Evolutionary conservation across 2,329 filamentous ascomycete species (phyloP).

Genomic region (Byssoonygena ceratinophila): DNA sequence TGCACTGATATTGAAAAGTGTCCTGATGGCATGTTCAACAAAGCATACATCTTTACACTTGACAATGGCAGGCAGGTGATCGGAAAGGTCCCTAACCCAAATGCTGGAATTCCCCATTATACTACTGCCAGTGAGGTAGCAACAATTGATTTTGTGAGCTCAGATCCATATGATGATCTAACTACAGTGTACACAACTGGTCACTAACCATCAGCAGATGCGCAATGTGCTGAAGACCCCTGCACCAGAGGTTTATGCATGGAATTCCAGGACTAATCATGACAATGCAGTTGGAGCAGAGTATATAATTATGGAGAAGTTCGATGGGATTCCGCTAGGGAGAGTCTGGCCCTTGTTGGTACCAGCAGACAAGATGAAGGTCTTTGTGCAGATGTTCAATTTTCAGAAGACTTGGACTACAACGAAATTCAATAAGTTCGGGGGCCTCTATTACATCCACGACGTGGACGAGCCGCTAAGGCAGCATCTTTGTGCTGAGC

Average conservation of each 20-base stretch:
- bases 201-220: conserved; percentile 12
- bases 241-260: conserved; percentile 6
- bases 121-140: conserved; percentile 5
- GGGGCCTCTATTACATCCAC: conserved; percentile 11
- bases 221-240: conserved; percentile 18
- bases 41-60: conserved; percentile 25
- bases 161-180: neutral
- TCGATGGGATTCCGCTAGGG: neutral
- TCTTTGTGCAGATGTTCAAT: conserved; percentile 22
- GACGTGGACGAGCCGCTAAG: neutral
- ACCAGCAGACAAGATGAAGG: conserved; percentile 8
- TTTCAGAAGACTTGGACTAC: conserved; percentile 19
- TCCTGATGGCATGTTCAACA: conserved; percentile 21
- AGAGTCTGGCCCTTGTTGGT: neutral
- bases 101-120: conserved; percentile 1
- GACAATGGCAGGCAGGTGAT: conserved; percentile 16
- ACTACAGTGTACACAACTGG: neutral
- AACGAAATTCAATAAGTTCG: conserved; percentile 13
- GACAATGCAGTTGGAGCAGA: conserved; percentile 2
- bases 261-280: neutral
- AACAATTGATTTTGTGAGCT: neutral
- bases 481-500: neutral
- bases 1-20: conserved; percentile 19
- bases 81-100: conserved; percentile 15
- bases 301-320: conserved; percentile 5